Evolutionary conservation across 768 basidiomycete genomes (phyloP), one percentile per base, ranked within the genome.

Genomic region (Brasilioporus rufonigricans): DNA sequence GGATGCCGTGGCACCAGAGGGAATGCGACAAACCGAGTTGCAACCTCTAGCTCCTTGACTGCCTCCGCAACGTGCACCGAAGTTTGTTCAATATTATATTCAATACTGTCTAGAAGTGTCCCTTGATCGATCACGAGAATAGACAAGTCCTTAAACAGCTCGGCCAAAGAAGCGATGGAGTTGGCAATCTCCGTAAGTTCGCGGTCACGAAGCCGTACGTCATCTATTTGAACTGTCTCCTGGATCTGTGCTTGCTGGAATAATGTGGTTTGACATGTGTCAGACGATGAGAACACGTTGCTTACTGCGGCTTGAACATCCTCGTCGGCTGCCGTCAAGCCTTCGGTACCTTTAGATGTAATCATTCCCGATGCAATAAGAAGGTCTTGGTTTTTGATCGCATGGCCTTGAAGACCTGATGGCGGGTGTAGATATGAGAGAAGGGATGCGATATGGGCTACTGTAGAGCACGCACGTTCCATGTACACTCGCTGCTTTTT

Each of bases 401-500:
- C 93, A 77, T 98, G 95, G 57, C 97, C 97, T 77, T 96, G 93
- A 40, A 98, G 79, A 70, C 89, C 96, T 97, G 69, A 44, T 55
- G 52, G 47, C 46, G 46, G 53, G 55, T 44, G 52, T 19, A 48
- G 55, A 57, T 38, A 44, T 57, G 58, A 64, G 62, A 26, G 41
- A 54, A 60, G 60, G 49, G 45, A 52, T 55, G 44, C 43, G 19
- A 48, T 19, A 23, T n/a, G 45, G 32, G 29, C 19, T 44, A 51
- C 46, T 45, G 40, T 35, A 33, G 49, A 55, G 39, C 26, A 81
- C 95, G 73, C 69, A 96, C 97, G 95, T 74, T 97, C 90, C 90
- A 99, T 90, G 72, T 98, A 98, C 31, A 96, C 90, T 56, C 93
- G 86, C 73, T 99, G 97, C 76, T 96, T 98, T 79, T 97, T 98